A percentile compares a stretch with the other conserved stretches of the same genome.
Conservation (phyloP, 2,329 filamentous ascomycete genomes). For the Ceratocystis destructans region DNA sequence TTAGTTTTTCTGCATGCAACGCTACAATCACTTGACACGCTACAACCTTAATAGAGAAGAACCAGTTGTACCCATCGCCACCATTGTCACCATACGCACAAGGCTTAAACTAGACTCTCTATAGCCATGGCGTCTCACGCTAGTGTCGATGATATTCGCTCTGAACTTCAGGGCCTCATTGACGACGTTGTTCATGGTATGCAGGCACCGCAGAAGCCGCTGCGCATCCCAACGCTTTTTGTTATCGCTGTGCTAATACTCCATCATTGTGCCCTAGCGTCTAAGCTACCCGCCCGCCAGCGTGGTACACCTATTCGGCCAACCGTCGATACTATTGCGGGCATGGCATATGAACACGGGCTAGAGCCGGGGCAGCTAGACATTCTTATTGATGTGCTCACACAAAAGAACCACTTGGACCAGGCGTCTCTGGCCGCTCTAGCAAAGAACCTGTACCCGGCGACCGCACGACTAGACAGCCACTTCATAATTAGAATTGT, state of each 20-base stretch:
- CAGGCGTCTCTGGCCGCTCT: constrained; percentile 58
- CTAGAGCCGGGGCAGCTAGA: constrained; percentile 47
- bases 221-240: neutral
- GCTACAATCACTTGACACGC: neutral
- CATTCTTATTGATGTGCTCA: constrained; percentile 52
- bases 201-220: neutral
- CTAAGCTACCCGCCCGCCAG: constrained; percentile 50
- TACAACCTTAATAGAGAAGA: neutral
- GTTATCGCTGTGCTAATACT: constrained; percentile 7
- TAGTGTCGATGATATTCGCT: constrained; percentile 22
- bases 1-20: neutral
- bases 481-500: constrained; percentile 51
- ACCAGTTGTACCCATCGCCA: neutral
- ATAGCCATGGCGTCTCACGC: constrained; percentile 20
- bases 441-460: constrained; percentile 63
- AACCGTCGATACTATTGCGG: constrained; percentile 48
- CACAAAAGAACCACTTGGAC: constrained; percentile 54
- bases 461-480: constrained; percentile 25
- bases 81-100: neutral
- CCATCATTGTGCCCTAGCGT: constrained; percentile 31
- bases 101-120: neutral
- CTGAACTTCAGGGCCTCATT: constrained; percentile 28
- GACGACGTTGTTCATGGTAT: constrained; percentile 27
- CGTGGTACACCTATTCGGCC: constrained; percentile 48
- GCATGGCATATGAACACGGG: constrained; percentile 53